Evolutionary conservation across 192 early-diverging fungal genomes (phyloP).

Genomic region (Diversispora eburnea): DNA sequence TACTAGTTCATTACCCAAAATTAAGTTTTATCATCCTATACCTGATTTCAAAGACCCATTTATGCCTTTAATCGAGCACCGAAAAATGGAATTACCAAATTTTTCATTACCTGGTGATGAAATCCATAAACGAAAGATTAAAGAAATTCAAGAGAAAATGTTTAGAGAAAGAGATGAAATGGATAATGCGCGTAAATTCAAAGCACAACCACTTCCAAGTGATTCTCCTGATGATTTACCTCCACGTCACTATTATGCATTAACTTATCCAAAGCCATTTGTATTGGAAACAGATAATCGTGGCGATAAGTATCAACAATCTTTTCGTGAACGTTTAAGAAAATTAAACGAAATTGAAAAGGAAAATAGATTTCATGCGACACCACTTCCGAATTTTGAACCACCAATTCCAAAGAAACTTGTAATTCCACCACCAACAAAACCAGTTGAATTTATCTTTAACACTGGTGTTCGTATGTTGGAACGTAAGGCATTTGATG

Average conservation of each 20-base stretch:
- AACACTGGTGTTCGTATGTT: neutral
- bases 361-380: slow-evolving; percentile 10
- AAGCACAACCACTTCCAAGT: slow-evolving; percentile 11
- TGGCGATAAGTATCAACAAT: slow-evolving; percentile 22
- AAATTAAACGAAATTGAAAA: neutral
- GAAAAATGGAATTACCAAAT: too few relatives aligned
- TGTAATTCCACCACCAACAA: neutral
- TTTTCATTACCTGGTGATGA: too few relatives aligned
- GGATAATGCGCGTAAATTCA: slow-evolving; percentile 4
- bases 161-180: neutral
- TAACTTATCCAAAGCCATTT: slow-evolving; percentile 23
- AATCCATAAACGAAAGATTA: too few relatives aligned
- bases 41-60: too few relatives aligned
- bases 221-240: slow-evolving; percentile 10
- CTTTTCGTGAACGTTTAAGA: slow-evolving; percentile 1
- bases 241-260: neutral
- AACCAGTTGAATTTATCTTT: slow-evolving; percentile 11
- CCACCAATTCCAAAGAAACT: slow-evolving; percentile 11
- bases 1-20: too few relatives aligned
- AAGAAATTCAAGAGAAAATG: neutral
- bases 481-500: slow-evolving; percentile 7
- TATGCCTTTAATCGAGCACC: too few relatives aligned
- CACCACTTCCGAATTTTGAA: neutral
- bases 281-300: neutral
- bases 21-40: too few relatives aligned